Conservation (phyloP, 1,139 yeast species). For the Yamadazyma triangularis region DNA sequence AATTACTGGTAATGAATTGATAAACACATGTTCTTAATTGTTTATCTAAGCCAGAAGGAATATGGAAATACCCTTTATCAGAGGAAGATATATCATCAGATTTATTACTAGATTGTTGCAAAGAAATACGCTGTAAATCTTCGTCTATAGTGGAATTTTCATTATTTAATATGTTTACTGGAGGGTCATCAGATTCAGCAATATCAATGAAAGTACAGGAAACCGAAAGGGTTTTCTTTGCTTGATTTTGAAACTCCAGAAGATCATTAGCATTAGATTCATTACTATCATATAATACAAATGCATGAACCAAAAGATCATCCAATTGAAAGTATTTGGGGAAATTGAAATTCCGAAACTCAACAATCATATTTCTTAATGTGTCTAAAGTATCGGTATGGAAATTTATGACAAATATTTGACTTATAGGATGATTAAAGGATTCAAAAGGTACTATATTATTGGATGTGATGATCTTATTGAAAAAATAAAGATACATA, state of each 20-base stretch:
- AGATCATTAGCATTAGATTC: slow-evolving; percentile 19
- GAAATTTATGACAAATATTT: slow-evolving; percentile 60
- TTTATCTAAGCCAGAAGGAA: slow-evolving; percentile 35
- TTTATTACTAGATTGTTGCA: slow-evolving; percentile 16
- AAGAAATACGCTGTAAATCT: slow-evolving; percentile 40
- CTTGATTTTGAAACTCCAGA: slow-evolving; percentile 27
- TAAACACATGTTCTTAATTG: slow-evolving; percentile 41
- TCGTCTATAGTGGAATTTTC: slow-evolving; percentile 52
- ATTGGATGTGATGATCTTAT: slow-evolving; percentile 57
- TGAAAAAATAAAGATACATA: slow-evolving; percentile 56
- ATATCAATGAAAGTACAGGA: slow-evolving; percentile 27
- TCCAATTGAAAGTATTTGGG: slow-evolving; percentile 59
- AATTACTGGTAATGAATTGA: slow-evolving; percentile 52
- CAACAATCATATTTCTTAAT: slow-evolving; percentile 34
- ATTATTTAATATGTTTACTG: slow-evolving; percentile 8
- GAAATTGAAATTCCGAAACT: slow-evolving; percentile 39
- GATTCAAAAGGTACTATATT: slow-evolving; percentile 79
- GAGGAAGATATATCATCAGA: neutral
- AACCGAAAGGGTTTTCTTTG: slow-evolving; percentile 23
- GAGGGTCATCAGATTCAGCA: slow-evolving; percentile 4
- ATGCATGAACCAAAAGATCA: slow-evolving; percentile 48
- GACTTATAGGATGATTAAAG: slow-evolving; percentile 84
- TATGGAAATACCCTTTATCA: slow-evolving; percentile 12
- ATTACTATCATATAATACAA: slow-evolving; percentile 34
- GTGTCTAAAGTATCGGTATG: slow-evolving; percentile 46